These are phyloP conservation scores for Sporothrix brasiliensis DNA, from an alignment of 2,329 filamentous ascomycete genomes.

Conservation along the genomic window DNA sequence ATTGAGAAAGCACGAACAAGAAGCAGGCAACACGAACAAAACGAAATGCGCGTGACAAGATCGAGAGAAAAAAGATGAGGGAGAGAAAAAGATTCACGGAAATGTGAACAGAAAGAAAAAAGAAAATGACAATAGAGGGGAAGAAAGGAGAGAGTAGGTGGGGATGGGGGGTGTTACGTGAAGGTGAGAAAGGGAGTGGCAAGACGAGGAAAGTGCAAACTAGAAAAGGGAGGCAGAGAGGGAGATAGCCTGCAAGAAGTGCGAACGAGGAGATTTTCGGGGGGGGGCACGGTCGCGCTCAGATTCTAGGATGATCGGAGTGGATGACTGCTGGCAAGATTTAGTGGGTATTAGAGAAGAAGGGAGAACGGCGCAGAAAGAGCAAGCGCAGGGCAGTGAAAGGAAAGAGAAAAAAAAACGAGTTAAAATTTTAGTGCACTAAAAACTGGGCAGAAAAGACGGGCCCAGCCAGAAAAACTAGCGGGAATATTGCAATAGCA, in stretches of 20 bases:
- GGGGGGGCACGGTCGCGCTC: neutral
- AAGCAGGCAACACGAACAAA: constrained; percentile 27
- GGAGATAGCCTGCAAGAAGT: constrained; percentile 3
- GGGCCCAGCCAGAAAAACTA: neutral
- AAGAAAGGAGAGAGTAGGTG: constrained; percentile 16
- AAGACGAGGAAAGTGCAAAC: constrained; percentile 13
- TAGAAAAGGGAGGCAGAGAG: neutral
- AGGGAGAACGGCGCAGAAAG: constrained; percentile 24
- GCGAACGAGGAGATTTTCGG: constrained; percentile 5
- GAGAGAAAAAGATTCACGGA: constrained; percentile 21
- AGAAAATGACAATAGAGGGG: constrained; percentile 28
- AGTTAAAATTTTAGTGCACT: constrained; percentile 21
- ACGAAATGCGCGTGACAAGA: constrained; percentile 27
- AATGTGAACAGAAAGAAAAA: constrained; percentile 24
- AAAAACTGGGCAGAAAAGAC: constrained; percentile 25
- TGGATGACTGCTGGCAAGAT: constrained; percentile 2
- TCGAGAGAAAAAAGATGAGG: constrained; percentile 15
- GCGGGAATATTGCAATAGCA: neutral
- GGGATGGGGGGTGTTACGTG: neutral
- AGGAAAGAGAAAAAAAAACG: constrained; percentile 1
- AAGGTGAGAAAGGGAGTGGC: constrained; percentile 21
- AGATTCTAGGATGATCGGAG: constrained; percentile 1
- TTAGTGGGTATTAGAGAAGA: constrained; percentile 3
- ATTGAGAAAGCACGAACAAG: constrained; percentile 31
- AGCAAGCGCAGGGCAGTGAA: neutral